Evolutionary conservation across 257 asterid genomes (phyloP), one percentile per base, ranked within the genome.

Genomic region (Cinchona pubescens): DNA sequence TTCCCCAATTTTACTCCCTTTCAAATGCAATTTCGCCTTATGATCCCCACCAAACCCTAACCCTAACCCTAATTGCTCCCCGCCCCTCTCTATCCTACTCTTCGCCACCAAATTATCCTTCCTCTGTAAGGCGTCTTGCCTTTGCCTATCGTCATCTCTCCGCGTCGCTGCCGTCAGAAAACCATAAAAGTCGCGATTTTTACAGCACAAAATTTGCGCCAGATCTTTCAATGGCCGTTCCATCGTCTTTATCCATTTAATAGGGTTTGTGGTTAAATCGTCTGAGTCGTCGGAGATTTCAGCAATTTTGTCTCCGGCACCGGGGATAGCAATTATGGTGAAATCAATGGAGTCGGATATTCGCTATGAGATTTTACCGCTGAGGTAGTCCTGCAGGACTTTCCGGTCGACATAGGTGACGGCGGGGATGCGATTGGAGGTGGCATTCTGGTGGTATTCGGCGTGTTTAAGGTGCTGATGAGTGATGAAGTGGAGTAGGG

Each of bases 341-440:
- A 76, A 77, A 55, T 83, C 89, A 59, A 93, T 91, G 7, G 98
- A 81, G 30, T 90, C 97, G 35, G 97, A 88, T 4, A n/a, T n/a
- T n/a, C n/a, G n/a, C n/a, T 96, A 85, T 30, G 89, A 85, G 48
- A 86, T 85, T 65, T 83, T 90, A 0, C 99, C 99, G 56, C 96
- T 92, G 76, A 95, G 93, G 84, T 92, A 95, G 76, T 95, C 98
- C 65, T 91, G 86, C 27, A 92, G 87, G 60, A 91, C 88, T 78
- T 92, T 92, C 18, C 99, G 90, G 77, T 95, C 99, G 4, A 96
- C 96, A 62, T 92, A 86, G 3, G 98, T 88, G 85, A 92, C 94
- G 71, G 92, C 81, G 42, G 92, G 83, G 76, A 95, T 85, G 78
- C 96, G 91, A 55, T 82, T 86, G 45, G 92, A 80, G 61, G 93